Evolutionary conservation across 2,329 filamentous ascomycete genomes (phyloP), one percentile per base, ranked within the genome.

Genomic region (Pestalotiopsis sp.): DNA sequence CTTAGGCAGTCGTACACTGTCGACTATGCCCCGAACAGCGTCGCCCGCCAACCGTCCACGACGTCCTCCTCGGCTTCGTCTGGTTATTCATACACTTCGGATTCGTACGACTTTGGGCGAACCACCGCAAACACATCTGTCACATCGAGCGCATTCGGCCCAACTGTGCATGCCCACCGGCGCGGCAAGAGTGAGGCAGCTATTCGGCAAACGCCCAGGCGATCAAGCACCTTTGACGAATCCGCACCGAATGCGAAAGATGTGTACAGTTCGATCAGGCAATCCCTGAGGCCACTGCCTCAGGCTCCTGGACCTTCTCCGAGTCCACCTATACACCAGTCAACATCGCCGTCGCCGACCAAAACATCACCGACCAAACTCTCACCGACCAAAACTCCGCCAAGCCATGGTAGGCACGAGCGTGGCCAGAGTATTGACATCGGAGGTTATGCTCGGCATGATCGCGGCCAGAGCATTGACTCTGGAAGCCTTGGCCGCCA

Each of bases 141-240:
- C 71, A 87, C 87, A n/a, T 67, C 66, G n/a, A 89, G 88, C 78
- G 84, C 84, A 61, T 88, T 89, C 78, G 80, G 81, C 69, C 78
- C 78, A 69, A 72, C 72, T 36, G 73, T 68, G 41, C 75, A 81
- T 70, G 85, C 86, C 63, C 93, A 95, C 77, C 92, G 90, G 79
- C 89, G 94, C 78, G 92, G 92, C 70, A 87, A 90, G 79, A 95
- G 93, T 81, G 93, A 96, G 84, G 87, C 87, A 68, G 86, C 86
- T 38, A 69, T 77, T 69, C 84, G 85, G 58, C 86, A 90, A 76
- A 78, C 85, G 73, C 80, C 84, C 69, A 81, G 86, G 73, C 81
- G 81, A 69, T 77, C 84, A 80, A 79, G 85, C 77, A 82, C 84
- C 77, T 73, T 76, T 36, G 79, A 83, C 77, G 78, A 84, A 71